phyloP scores from a whole-genome alignment of 371 early-diverging fungal genomes.

The Catenaria anguillulae region DNA sequence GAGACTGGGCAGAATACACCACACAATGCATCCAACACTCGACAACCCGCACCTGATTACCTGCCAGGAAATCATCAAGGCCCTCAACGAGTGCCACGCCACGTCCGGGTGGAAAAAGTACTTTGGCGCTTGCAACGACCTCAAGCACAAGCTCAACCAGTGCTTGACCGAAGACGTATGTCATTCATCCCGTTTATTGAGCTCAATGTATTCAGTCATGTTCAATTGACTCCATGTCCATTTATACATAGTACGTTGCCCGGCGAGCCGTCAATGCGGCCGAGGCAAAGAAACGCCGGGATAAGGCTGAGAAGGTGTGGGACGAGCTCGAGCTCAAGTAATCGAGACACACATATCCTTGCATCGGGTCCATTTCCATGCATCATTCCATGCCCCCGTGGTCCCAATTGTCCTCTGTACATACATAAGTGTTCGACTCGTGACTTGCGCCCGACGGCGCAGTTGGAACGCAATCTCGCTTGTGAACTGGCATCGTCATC shows the following conservation, averaged over 20 bases:
- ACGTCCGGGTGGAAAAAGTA: neutral
- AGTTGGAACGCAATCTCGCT: no score
- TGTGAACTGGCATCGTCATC: no score
- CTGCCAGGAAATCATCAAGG: neutral
- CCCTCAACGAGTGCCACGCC: slow-evolving; percentile 1
- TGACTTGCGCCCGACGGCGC: no score
- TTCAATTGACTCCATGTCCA: neutral
- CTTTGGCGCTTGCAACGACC: slow-evolving; percentile 4
- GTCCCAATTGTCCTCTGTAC: no score
- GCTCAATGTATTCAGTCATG: neutral
- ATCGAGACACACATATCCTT: no score
- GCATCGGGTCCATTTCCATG: no score
- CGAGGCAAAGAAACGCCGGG: neutral
- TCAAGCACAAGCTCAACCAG: slow-evolving; percentile 3
- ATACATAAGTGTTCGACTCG: no score
- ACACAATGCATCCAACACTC: slow-evolving; percentile 4
- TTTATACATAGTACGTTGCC: neutral
- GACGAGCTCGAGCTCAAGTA: slow-evolving; percentile 2
- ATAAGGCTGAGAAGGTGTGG: slow-evolving; percentile 1
- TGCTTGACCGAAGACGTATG: slow-evolving; percentile 6
- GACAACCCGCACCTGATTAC: neutral
- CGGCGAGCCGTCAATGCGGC: neutral
- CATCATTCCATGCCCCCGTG: no score
- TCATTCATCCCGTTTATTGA: neutral
- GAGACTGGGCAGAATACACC: neutral